A percentile compares a stretch with the other conserved stretches of the same genome.
Conservation (phyloP, 2,329 filamentous ascomycete species). For the Whalleya microplaca region DNA sequence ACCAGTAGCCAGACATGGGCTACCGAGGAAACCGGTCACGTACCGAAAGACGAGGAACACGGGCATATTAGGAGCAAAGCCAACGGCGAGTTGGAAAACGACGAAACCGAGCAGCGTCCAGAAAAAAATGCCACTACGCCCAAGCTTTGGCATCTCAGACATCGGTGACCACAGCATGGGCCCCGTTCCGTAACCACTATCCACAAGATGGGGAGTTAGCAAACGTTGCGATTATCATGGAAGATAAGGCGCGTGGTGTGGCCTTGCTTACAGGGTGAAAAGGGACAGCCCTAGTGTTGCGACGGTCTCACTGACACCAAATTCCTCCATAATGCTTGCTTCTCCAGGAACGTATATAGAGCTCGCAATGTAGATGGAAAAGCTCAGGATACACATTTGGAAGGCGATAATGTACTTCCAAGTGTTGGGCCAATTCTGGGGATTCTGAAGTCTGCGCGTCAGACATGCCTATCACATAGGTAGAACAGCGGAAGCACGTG, state of each 20-base stretch:
- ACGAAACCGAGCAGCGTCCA: slow-evolving; percentile 61
- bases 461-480: neutral
- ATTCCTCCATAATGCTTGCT: slow-evolving; percentile 20
- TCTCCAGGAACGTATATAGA: slow-evolving; percentile 31
- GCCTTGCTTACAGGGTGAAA: slow-evolving; percentile 22
- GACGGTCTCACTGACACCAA: slow-evolving; percentile 23
- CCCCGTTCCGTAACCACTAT: slow-evolving; percentile 37
- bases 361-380: slow-evolving; percentile 33
- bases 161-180: slow-evolving; percentile 61
- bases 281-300: slow-evolving; percentile 33
- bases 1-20: slow-evolving; percentile 35
- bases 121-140: slow-evolving; percentile 62
- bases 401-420: slow-evolving; percentile 43
- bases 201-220: neutral
- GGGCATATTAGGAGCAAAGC: slow-evolving; percentile 56
- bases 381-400: slow-evolving; percentile 33
- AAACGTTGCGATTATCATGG: neutral
- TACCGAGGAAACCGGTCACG: slow-evolving; percentile 51
- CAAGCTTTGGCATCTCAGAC: slow-evolving; percentile 60
- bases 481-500: slow-evolving; percentile 3
- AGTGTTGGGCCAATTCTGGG: slow-evolving; percentile 41
- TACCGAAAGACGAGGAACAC: slow-evolving; percentile 57
- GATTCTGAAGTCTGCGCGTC: slow-evolving; percentile 29
- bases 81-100: slow-evolving; percentile 56
- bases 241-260: neutral